Conservation (phyloP, 139 green algal genomes). For the Chlorella sp. region DNA sequence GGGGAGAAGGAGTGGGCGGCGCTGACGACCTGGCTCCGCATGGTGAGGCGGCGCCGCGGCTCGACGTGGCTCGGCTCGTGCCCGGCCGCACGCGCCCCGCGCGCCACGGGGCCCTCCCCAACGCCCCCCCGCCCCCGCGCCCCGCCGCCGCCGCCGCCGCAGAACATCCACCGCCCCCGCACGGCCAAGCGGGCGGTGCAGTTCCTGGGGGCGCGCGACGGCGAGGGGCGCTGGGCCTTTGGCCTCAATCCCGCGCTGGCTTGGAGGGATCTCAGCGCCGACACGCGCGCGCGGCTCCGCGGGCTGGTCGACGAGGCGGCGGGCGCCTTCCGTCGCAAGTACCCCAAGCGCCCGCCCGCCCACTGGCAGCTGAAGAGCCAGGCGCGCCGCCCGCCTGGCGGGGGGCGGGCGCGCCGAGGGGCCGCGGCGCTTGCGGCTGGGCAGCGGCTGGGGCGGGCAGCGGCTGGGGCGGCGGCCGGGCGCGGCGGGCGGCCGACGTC, state of each 20-base stretch:
- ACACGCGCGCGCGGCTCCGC: slow-evolving; percentile 49
- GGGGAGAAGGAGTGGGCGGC: slow-evolving; percentile 60
- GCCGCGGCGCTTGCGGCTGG: too few relatives aligned
- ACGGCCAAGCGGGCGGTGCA: slow-evolving; percentile 52
- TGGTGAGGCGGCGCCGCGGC: too few relatives aligned
- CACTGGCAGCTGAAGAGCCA: slow-evolving; percentile 52
- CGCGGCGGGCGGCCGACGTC: too few relatives aligned
- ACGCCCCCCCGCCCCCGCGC: too few relatives aligned
- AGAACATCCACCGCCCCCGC: slow-evolving; percentile 56
- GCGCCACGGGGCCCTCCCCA: too few relatives aligned
- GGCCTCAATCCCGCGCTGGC: slow-evolving; percentile 44
- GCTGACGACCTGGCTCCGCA: slow-evolving; percentile 57
- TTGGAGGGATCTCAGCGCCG: slow-evolving; percentile 48
- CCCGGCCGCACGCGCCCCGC: too few relatives aligned
- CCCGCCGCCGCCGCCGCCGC: too few relatives aligned
- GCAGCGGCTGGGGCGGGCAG: too few relatives aligned
- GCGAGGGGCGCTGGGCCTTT: slow-evolving; percentile 35
- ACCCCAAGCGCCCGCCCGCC: slow-evolving; percentile 25
- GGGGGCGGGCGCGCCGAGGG: too few relatives aligned
- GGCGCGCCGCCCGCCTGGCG: slow-evolving; percentile 45
- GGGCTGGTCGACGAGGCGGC: slow-evolving; percentile 47
- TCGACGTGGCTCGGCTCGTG: too few relatives aligned
- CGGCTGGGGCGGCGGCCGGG: too few relatives aligned
- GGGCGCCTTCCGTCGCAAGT: slow-evolving; percentile 48
- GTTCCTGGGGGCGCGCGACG: slow-evolving; percentile 35